Percentiles rank a stretch among this genome's conserved stretches.
phyloP scores from a whole-genome alignment of 2,329 filamentous ascomycete genomes.

The Incumbomyces lentus region DNA sequence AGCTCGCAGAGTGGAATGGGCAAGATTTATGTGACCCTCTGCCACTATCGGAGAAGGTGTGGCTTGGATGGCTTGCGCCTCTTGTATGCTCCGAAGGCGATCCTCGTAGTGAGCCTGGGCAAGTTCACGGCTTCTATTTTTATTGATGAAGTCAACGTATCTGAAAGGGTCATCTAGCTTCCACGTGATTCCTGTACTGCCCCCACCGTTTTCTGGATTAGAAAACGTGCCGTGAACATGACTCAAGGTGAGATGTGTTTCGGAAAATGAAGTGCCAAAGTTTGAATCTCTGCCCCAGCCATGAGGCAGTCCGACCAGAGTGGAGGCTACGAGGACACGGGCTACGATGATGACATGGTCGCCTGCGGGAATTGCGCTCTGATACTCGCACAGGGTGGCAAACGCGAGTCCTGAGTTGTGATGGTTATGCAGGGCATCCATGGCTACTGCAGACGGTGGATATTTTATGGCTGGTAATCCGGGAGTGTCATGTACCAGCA shows the following conservation, averaged over 20 bases:
- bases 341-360: constrained; percentile 4
- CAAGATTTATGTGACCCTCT: not conserved
- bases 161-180: constrained; percentile 3
- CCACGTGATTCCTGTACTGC: not conserved
- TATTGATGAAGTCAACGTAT: not conserved
- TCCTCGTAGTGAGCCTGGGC: not conserved
- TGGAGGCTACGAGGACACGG: not conserved
- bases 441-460: not conserved
- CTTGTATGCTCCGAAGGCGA: not conserved
- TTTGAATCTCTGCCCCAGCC: not conserved
- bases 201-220: not conserved
- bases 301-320: not conserved
- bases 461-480: not conserved
- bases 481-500: not conserved
- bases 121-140: not conserved
- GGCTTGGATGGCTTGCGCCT: not conserved
- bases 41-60: no score
- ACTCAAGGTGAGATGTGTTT: not conserved
- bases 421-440: not conserved
- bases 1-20: not conserved
- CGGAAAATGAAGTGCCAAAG: not conserved
- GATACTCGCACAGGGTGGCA: constrained; percentile 5
- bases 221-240: constrained; percentile 3
- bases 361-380: not conserved
- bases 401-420: constrained; percentile 2